These are phyloP conservation scores for Chimonanthus praecox DNA, from an alignment of 164 flowering plant species.

Conservation along the genomic window DNA sequence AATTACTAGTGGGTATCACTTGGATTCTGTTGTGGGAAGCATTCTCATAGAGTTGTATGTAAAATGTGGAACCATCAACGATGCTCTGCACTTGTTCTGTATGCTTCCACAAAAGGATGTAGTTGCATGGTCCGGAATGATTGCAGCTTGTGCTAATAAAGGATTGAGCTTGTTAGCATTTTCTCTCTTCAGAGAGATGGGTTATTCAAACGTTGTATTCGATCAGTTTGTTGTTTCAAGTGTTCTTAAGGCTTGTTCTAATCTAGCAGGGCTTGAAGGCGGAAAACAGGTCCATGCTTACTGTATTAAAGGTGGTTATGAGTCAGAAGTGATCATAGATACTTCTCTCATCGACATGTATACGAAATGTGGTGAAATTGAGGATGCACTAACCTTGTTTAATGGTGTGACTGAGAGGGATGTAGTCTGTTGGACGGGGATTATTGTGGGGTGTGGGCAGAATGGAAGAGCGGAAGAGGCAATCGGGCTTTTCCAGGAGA, in stretches of 20 bases:
- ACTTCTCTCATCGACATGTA: slow-evolving; percentile 28
- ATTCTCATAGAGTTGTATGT: slow-evolving; percentile 23
- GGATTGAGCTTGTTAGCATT: slow-evolving; percentile 18
- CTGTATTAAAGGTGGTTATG: slow-evolving; percentile 19
- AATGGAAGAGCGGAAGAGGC: slow-evolving; percentile 28
- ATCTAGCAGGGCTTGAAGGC: slow-evolving; percentile 13
- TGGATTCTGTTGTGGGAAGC: slow-evolving; percentile 23
- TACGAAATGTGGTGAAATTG: slow-evolving; percentile 24
- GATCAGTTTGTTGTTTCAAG: slow-evolving; percentile 26
- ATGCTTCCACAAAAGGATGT: slow-evolving; percentile 20
- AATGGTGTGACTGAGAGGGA: slow-evolving; percentile 12
- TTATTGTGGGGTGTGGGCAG: slow-evolving; percentile 26
- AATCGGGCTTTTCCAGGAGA: slow-evolving; percentile 15
- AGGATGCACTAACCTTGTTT: slow-evolving; percentile 17
- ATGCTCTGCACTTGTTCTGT: slow-evolving; percentile 17
- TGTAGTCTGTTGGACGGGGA: slow-evolving; percentile 25
- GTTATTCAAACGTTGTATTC: slow-evolving; percentile 12
- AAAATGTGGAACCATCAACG: slow-evolving; percentile 11
- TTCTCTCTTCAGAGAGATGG: slow-evolving; percentile 24
- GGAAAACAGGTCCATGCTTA: slow-evolving; percentile 26
- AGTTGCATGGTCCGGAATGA: slow-evolving; percentile 24
- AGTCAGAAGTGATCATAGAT: slow-evolving; percentile 13
- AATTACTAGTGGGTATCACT: slow-evolving; percentile 18
- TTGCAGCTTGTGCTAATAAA: slow-evolving; percentile 17
- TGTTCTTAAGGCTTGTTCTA: slow-evolving; percentile 25